A percentile compares a stretch with the other conserved stretches of the same genome.
Conservation (phyloP, 2,329 filamentous ascomycete species). For the Trichoderma sp. region DNA sequence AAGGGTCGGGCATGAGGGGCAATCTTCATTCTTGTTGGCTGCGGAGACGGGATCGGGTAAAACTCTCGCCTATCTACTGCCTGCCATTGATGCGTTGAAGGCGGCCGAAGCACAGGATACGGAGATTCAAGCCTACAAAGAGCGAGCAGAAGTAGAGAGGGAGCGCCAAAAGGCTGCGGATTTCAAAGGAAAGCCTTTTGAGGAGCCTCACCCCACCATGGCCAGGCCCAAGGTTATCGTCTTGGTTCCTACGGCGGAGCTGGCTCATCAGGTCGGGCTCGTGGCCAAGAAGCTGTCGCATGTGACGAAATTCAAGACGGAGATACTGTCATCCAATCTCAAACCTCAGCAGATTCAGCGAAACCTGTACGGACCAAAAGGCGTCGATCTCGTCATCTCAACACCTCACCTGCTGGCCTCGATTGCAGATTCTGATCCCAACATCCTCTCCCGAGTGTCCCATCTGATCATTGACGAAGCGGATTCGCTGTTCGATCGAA, state of each 20-base stretch:
- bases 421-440: conserved; percentile 85
- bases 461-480: conserved; percentile 94
- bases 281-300: conserved; percentile 83
- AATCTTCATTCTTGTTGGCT: conserved; percentile 68
- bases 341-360: conserved; percentile 77
- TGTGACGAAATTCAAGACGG: conserved; percentile 80
- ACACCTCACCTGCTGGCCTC: conserved; percentile 88
- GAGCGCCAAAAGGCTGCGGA: conserved; percentile 53
- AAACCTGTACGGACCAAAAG: conserved; percentile 74
- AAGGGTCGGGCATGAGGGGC: conserved; percentile 42
- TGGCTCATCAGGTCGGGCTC: conserved; percentile 81
- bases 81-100: conserved; percentile 82
- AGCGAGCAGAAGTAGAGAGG: conserved; percentile 54
- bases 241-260: conserved; percentile 86
- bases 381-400: conserved; percentile 81
- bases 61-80: conserved; percentile 88
- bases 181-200: conserved; percentile 61
- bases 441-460: conserved; percentile 85
- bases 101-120: conserved; percentile 62
- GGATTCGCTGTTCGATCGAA: conserved; percentile 91
- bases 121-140: conserved; percentile 56
- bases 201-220: conserved; percentile 69
- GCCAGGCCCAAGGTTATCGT: conserved; percentile 81
- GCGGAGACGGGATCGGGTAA: conserved; percentile 98
- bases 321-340: conserved; percentile 75